Evolutionary conservation across 2,329 filamentous ascomycete genomes (phyloP).

Genomic region (Emergomyces orientalis): DNA sequence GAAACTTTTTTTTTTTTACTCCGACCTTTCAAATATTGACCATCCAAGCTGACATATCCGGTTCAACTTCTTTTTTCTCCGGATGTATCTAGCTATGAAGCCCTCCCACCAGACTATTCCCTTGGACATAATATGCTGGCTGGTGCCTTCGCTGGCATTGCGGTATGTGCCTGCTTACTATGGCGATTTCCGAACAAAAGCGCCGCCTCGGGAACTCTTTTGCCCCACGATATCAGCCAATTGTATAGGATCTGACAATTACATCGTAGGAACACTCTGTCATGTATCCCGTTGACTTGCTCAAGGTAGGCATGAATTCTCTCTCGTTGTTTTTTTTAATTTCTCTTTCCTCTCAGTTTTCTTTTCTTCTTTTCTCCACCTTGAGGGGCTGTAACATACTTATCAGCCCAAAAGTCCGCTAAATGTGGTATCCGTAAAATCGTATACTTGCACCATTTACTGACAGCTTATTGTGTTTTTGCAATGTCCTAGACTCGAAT

Average conservation of each 20-base stretch:
- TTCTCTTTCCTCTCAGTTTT: background rate
- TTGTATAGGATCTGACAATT: constrained; percentile 14
- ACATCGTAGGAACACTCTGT: constrained; percentile 77
- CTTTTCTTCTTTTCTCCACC: background rate
- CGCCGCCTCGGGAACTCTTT: background rate
- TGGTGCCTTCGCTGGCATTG: constrained; percentile 92
- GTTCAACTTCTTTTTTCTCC: background rate
- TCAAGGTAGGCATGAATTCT: constrained; percentile 60
- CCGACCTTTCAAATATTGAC: constrained; percentile 6
- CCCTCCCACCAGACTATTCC: constrained; percentile 87
- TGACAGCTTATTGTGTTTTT: background rate
- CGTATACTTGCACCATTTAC: background rate
- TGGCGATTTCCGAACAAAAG: background rate
- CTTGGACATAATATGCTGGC: constrained; percentile 90
- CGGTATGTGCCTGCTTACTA: constrained; percentile 49
- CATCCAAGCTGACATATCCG: background rate
- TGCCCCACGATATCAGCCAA: background rate
- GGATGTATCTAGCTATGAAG: constrained; percentile 63
- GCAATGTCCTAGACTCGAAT: constrained; percentile 68
- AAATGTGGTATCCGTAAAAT: background rate
- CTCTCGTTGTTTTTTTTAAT: background rate
- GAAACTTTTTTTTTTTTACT: background rate
- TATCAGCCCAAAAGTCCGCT: background rate
- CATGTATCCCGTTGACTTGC: constrained; percentile 96
- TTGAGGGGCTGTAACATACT: background rate